Evolutionary conservation across 441 rosid species (phyloP).

Genomic region (Syzygium malaccense): DNA sequence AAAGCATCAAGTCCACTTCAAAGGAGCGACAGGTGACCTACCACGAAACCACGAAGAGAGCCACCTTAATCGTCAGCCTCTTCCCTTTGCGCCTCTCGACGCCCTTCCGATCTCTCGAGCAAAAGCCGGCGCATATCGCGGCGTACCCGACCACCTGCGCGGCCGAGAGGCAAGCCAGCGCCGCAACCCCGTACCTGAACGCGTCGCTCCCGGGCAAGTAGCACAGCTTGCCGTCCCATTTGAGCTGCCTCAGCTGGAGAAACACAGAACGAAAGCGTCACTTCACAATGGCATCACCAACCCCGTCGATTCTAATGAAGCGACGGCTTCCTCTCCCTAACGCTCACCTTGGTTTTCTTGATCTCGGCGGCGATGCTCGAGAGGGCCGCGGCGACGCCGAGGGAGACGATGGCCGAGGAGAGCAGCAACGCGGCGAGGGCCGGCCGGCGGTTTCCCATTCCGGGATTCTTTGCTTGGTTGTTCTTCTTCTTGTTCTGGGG

Average conservation of each 20-base stretch:
- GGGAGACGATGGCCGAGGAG: conserved; percentile 23
- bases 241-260: conserved; percentile 43
- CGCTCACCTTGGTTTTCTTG: conserved; percentile 50
- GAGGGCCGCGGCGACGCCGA: conserved; percentile 38
- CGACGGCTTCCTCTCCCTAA: not conserved
- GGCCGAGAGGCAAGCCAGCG: conserved; percentile 33
- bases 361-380: conserved; percentile 51
- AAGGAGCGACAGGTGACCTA: conserved; percentile 14
- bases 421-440: conserved; percentile 8
- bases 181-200: conserved; percentile 43
- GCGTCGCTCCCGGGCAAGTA: conserved; percentile 46
- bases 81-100: not conserved
- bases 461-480: not conserved
- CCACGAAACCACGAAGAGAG: conserved; percentile 59
- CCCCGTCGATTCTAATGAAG: not conserved
- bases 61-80: conserved; percentile 16
- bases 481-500: not conserved
- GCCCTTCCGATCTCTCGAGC: conserved; percentile 14
- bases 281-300: not conserved
- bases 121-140: conserved; percentile 17
- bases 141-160: conserved; percentile 56
- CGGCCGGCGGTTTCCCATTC: conserved; percentile 25
- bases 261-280: not conserved
- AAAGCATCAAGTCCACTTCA: not conserved
- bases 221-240: conserved; percentile 55